Evolutionary conservation across 768 basidiomycete genomes (phyloP).

Genomic region (Leccinum aurantiacum): DNA sequence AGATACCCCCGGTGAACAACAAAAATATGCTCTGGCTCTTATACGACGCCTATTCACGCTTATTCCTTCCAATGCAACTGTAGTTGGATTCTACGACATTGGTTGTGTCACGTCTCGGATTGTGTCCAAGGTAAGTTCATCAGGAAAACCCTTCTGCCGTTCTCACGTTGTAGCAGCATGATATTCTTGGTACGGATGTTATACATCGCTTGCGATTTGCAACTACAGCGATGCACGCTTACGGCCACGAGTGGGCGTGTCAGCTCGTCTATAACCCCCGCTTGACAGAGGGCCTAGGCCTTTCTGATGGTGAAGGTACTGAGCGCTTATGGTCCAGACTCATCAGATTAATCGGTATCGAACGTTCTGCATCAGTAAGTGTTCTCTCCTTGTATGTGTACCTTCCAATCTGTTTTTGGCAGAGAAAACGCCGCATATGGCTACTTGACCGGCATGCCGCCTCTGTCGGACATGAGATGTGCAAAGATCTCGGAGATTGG

Average conservation of each 20-base stretch:
- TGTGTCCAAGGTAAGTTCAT: neutral
- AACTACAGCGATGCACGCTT: neutral
- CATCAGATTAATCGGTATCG: constrained; percentile 35
- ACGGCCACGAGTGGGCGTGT: neutral
- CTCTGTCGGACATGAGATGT: too few relatives aligned
- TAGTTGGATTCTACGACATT: neutral
- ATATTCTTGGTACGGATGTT: neutral
- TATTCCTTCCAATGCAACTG: neutral
- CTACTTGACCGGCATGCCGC: too few relatives aligned
- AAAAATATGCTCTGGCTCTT: too few relatives aligned
- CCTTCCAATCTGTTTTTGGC: neutral
- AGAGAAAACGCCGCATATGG: too few relatives aligned
- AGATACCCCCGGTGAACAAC: too few relatives aligned
- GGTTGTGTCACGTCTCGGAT: neutral
- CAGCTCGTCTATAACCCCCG: neutral
- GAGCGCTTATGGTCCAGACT: constrained; percentile 34
- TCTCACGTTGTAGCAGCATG: neutral
- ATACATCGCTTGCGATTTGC: neutral
- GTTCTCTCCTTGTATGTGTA: neutral
- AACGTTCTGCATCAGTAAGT: constrained; percentile 33
- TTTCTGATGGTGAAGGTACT: constrained; percentile 5
- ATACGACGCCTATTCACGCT: too few relatives aligned
- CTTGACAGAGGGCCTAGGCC: neutral
- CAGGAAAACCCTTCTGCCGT: too few relatives aligned
- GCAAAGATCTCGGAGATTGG: too few relatives aligned